phyloP scores from a whole-genome alignment of 768 basidiomycete species.

The Amanita exitialis region DNA sequence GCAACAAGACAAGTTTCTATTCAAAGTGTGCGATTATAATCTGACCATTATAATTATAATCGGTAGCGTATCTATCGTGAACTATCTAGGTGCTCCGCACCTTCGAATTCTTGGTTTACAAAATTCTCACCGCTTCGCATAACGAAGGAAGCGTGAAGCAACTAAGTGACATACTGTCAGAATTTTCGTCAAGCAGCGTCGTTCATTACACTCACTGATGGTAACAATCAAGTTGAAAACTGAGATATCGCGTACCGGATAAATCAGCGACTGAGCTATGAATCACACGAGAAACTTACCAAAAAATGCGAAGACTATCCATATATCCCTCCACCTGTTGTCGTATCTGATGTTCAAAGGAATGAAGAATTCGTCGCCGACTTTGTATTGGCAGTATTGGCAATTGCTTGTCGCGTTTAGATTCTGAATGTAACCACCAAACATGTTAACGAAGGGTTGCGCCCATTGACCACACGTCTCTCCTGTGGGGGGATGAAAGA shows the following conservation, averaged over 20 bases:
- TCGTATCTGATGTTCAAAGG: constrained; percentile 59
- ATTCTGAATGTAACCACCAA: constrained; percentile 73
- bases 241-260: constrained; percentile 11
- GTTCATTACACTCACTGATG: constrained; percentile 24
- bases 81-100: no score
- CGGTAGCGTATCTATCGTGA: no score
- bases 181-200: background rate
- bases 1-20: no score
- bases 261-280: background rate
- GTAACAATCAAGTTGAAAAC: constrained; percentile 67
- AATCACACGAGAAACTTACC: constrained; percentile 21
- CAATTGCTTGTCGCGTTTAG: constrained; percentile 48
- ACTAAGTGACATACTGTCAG: constrained; percentile 23
- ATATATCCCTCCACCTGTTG: constrained; percentile 62
- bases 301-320: constrained; percentile 54
- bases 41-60: no score
- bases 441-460: constrained; percentile 43
- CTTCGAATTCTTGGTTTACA: no score
- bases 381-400: constrained; percentile 60
- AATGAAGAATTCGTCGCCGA: constrained; percentile 61
- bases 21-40: no score
- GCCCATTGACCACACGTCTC: constrained; percentile 72
- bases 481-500: constrained; percentile 63
- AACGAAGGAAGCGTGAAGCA: constrained; percentile 64
- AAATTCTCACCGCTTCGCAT: constrained; percentile 40